Conservation (phyloP, 2,329 filamentous ascomycete genomes). For the Fusarium xylarioides region DNA sequence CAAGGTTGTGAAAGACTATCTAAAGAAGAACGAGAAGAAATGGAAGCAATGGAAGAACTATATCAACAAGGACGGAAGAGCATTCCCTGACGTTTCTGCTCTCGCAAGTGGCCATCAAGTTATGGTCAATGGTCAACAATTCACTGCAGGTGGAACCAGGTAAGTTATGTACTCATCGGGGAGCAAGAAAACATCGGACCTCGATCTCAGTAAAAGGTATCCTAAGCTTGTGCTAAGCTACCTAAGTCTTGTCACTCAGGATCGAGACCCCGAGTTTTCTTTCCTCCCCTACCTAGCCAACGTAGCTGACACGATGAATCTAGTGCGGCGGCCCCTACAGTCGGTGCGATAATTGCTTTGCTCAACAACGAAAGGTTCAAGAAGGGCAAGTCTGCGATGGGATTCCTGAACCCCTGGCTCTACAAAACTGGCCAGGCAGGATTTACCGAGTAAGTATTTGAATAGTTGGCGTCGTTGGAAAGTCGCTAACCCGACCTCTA, state of each 20-base stretch:
- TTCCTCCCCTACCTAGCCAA: not conserved
- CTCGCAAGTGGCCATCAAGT: conserved; percentile 53
- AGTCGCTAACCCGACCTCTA: conserved; percentile 7
- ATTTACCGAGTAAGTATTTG: conserved; percentile 49
- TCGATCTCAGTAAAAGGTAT: not conserved
- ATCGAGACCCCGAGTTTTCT: not conserved
- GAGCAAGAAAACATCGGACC: not conserved
- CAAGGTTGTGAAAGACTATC: conserved; percentile 57
- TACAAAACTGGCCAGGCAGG: conserved; percentile 51
- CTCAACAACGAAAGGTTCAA: conserved; percentile 70
- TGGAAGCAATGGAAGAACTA: conserved; percentile 62
- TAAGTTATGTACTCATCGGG: conserved; percentile 6
- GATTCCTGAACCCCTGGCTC: conserved; percentile 71
- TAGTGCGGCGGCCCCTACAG: conserved; percentile 68
- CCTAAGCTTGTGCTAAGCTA: not conserved
- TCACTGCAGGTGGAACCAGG: conserved; percentile 48
- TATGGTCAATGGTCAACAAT: conserved; percentile 43
- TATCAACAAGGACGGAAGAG: conserved; percentile 61
- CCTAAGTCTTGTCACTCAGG: not conserved
- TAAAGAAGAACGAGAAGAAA: conserved; percentile 53
- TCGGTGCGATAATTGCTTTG: conserved; percentile 70
- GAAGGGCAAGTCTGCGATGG: conserved; percentile 61
- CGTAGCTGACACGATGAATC: not conserved
- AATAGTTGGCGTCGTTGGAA: accelerated
- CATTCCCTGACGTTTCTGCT: conserved; percentile 69